Evolutionary conservation across 768 basidiomycete species (phyloP), one percentile per base, ranked within the genome.

Genomic region (Calocera viscosa): DNA sequence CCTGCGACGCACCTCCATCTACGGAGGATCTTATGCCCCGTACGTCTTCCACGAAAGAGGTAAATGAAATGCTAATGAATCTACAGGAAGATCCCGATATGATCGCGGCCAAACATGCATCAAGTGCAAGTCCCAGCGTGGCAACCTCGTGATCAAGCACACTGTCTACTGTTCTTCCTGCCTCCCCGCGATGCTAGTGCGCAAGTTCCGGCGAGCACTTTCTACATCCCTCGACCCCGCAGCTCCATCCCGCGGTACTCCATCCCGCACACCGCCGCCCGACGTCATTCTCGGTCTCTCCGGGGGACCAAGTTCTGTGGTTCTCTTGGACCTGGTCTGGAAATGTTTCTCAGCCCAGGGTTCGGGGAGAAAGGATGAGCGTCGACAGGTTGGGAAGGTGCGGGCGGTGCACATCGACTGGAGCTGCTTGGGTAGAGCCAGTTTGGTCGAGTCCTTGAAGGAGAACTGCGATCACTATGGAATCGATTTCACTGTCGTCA

Each of bases 271-370:
- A 39, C 34, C 12, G 34, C 60, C 49, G 33, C 66, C 30, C 12
- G 33, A 40, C 67, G 77, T 92, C 2, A 76, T 86, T 10, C 73
- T 92, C 19, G 90, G 81, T 0, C 83, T 86, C 67, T 91, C 90
- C n/a, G 90, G 91, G 8, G 90, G 90, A 1, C 78, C 90, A 0
- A 86, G 88, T 2, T 90, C 90, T 0, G 84, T 86, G 0, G 80
- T 89, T 1, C 78, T 91, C 12, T 78, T 91, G 17, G 86, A 91
- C 73, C 77, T 91, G 24, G 79, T 90, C 1, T 78, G 83, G 30
- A 79, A 70, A 81, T 80, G 22, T 89, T 88, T 73, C 83, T 87
- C 66, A 71, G 66, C 30, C 33, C 30, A 67, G 28, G 30, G 30
- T 5, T 49, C 89, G 89, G 90, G 81, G 69, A 85, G 81, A 0